Base-by-base conservation (phyloP, 306 rosid genomes). In the Pyrus betulifolia region DNA sequence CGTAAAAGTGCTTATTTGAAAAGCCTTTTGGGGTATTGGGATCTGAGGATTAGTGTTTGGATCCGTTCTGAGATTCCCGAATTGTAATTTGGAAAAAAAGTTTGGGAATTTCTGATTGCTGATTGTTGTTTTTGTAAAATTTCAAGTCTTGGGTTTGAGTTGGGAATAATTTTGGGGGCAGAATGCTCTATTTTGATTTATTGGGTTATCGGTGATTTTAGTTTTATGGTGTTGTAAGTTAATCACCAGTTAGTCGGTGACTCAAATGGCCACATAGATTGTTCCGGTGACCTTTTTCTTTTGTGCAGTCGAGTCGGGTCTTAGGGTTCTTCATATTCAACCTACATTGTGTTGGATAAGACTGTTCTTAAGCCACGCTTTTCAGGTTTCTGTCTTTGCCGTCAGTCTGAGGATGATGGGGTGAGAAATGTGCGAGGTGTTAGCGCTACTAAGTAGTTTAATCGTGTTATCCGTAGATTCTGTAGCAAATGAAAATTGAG, bases 1-100 rank as follows among this genome's bases (percentile, higher is more conserved):
- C 83, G 70, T 78, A 17, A 46, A 44, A 52, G 57, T 79, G 44
- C 46, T 78, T 31, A 70, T 7, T 35, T 69, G 69, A 54, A 11
- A 71, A n/a, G 22, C 61, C 54, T 73, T 70, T 81, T 77, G 70
- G 18, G 74, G 76, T 64, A 27, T 72, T 77, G 76, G 68, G 73
- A 72, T 76, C 69, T 63, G 42, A 46, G 62, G 71, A 51, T 82
- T 82, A 67, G 21, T 61, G 66, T 30, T 69, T 73, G 80, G 89
- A 88, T 86, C 88, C 81, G 76, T 76, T 76, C 30, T 67, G 74
- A 76, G 77, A 71, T 69, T 65, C 79, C 72, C 76, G 64, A 15
- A 72, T 82, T 80, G 58, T 38, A 57, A 75, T 77, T 73, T 65
- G 54, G 30, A 52, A 45, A 59, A 59, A 11, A 58, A 71, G 9